Evolutionary conservation across 345 rosid genomes (phyloP), one percentile per base, ranked within the genome.

Genomic region (Aquilaria malaccensis): DNA sequence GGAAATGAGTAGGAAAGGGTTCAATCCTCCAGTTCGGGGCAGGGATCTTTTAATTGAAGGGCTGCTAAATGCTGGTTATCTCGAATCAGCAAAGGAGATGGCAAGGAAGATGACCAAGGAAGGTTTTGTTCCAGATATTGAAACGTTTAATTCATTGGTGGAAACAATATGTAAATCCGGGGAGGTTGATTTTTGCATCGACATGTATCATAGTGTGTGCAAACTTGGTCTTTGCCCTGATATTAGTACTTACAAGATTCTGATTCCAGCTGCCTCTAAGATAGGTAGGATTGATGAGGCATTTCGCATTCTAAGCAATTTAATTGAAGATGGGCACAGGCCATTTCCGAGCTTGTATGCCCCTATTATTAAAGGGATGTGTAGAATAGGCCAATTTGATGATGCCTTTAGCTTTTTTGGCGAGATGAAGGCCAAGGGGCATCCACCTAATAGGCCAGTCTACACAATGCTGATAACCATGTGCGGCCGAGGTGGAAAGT

Each of bases 261-360:
- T 94, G 79, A 84, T 94, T 61, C 92, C 90, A 2, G 89, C 95
- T 52, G 92, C 81, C 75, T 94, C 97, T 0, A 94, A 86, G 76
- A 79, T 63, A 4, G 91, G 95, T 13, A 79, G 68, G 79, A 86
- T 94, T 14, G 86, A 94, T 55, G 97, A 83, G 56, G 99, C 96
- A 6, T 78, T 93, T 69, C 64, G 73, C 71, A 59, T 93, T 50
- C 64, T 93, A 74, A 75, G 80, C 47, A 80, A 79, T 62, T 79
- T 72, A n/a, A 78, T 87, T 33, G 96, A 90, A 60, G 92, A 84
- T 65, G 99, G 96, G 60, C 90, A 85, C 72, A 85, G 71, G 59
- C 96, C 98, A 9, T 87, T 87, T 72, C 98, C 97, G 2, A 83
- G 98, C 67, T 68, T 93, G 74, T 93, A 93, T 74, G 92, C 99